Evolutionary conservation across 116 monocot genomes (phyloP).

Genomic region (Cymodocea nodosa): DNA sequence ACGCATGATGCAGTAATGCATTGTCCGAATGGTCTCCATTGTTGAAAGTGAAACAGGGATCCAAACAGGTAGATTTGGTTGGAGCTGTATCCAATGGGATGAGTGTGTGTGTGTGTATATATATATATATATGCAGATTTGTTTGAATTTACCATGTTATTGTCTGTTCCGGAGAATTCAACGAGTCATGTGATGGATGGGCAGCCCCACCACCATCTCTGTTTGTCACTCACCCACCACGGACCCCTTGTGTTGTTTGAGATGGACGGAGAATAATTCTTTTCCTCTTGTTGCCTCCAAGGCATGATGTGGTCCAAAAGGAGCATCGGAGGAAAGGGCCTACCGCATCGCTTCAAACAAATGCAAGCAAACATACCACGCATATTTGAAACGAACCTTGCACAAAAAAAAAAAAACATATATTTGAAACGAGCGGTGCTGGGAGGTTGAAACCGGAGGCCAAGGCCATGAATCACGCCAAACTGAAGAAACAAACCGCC

Average conservation of each 20-base stretch:
- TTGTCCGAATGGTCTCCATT: no score
- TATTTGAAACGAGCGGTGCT: no score
- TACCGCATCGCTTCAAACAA: constrained; percentile 1
- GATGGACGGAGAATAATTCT: not conserved
- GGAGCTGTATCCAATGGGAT: not conserved
- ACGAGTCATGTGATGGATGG: not conserved
- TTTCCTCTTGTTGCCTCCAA: not conserved
- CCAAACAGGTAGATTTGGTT: not conserved
- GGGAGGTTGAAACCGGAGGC: no score
- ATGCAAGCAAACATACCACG: not conserved
- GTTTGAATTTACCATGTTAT: not conserved
- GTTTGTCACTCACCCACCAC: not conserved
- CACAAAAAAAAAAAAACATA: no score
- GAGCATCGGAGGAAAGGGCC: not conserved
- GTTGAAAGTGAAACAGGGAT: not conserved
- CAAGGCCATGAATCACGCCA: no score
- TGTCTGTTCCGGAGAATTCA: not conserved
- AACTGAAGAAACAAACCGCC: no score
- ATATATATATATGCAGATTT: no score
- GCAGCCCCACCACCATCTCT: not conserved
- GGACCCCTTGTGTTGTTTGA: not conserved
- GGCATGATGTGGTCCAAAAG: constrained; percentile 6
- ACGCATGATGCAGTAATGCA: no score
- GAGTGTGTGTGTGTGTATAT: no score
- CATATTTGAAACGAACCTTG: no score